Percentiles rank a stretch among this genome's conserved stretches.
phyloP scores from a whole-genome alignment of 2,329 filamentous ascomycete species.

The Aureobasidium sp. region DNA sequence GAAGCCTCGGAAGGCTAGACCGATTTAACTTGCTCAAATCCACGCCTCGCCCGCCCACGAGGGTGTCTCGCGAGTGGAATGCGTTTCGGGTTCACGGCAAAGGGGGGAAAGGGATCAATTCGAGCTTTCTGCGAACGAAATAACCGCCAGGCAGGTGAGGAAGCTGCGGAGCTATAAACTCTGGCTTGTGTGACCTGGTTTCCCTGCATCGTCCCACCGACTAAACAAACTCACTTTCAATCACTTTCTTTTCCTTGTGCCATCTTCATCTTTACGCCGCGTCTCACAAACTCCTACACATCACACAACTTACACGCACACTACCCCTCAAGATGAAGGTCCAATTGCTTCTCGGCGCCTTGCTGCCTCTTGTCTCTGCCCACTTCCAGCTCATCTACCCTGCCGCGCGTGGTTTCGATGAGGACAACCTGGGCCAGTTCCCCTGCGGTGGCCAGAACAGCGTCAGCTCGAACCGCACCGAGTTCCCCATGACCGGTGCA shows the following conservation, averaged over 20 bases:
- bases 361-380: slow-evolving; percentile 40
- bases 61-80: neutral
- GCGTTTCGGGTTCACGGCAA: neutral
- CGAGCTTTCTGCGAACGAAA: neutral
- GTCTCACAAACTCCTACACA: neutral
- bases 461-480: slow-evolving; percentile 36
- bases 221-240: neutral
- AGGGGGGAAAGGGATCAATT: neutral
- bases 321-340: slow-evolving; percentile 23
- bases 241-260: neutral
- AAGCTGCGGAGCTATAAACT: neutral
- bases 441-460: slow-evolving; percentile 45
- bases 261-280: neutral
- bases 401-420: slow-evolving; percentile 39
- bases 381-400: slow-evolving; percentile 51
- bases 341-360: slow-evolving; percentile 27
- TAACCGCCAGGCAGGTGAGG: neutral
- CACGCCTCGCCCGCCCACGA: slow-evolving; percentile 2
- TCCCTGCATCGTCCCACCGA: slow-evolving; percentile 1
- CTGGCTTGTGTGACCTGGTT: neutral
- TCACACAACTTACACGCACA: neutral
- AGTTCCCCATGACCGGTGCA: slow-evolving; percentile 40
- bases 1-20: neutral
- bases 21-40: slow-evolving; percentile 10
- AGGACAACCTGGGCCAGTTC: slow-evolving; percentile 37